Evolutionary conservation across 768 basidiomycete genomes (phyloP), one percentile per base, ranked within the genome.

Genomic region (Strobilomyces confusus): DNA sequence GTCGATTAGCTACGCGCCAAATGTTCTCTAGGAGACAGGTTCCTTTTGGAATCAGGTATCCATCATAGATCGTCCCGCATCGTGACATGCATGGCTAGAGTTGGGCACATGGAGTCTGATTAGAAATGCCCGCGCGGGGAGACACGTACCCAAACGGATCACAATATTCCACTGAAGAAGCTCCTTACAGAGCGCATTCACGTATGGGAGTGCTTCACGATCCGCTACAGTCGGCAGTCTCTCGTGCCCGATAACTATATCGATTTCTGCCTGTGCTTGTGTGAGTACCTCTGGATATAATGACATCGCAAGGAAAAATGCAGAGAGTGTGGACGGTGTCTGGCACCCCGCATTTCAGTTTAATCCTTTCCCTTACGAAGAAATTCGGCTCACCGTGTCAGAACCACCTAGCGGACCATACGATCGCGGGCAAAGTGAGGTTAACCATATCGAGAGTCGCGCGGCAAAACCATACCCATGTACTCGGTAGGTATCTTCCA

Each of bases 41-140:
- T n/a, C 63, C 67, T 34, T 62, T 64, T 1, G 67, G 58, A 5
- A 68, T 68, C 1, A 59, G 11, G 33, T 63, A 63, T 4, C 61
- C 67, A 3, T 58, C 22, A 22, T 63, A 58, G 32, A 51, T 30
- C 29, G 19, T 69, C 61, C 34, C 65, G 43, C 30, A 51, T 55
- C 22, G 44, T 50, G 36, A 44, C 46, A 19, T 59, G 61, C 36
- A 42, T 37, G 4, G 9, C 53, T 60, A 15, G 29, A 5, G 11
- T 32, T 26, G 12, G 8, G 33, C 12, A 8, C 2, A 25, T 9
- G 1, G 9, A 7, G 22, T 52, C 17, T 40, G 20, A 36, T 14
- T 2, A 22, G 25, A 29, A 29, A 3, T 23, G 5, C 12, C 19
- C 14, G 23, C 13, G 19, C 5, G 3, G 19, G 2, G 25, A 30